phyloP scores from a whole-genome alignment of 139 green algal species.

The Coelastrella sp. region DNA sequence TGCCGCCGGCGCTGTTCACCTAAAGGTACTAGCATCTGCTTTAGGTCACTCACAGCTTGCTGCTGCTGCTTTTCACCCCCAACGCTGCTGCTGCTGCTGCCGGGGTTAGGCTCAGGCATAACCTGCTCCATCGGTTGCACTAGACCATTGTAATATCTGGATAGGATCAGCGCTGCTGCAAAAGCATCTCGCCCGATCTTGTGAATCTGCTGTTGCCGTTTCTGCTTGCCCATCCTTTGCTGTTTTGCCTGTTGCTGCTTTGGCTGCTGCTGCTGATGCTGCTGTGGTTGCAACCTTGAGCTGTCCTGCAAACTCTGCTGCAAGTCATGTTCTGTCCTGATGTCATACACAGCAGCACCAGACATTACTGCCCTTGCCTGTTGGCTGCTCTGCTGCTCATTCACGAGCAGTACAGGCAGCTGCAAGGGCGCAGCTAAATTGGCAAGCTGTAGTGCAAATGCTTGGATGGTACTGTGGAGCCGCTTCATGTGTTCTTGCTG shows the following conservation, averaged over 20 bases:
- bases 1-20: background rate
- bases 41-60: conserved; percentile 13
- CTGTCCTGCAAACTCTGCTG: background rate
- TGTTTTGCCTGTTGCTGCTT: conserved; percentile 11
- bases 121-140: background rate
- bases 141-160: conserved; percentile 34
- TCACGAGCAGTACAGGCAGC: conserved; percentile 35
- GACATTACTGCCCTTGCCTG: conserved; percentile 37
- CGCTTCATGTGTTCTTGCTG: too few species aligned
- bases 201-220: background rate
- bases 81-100: background rate
- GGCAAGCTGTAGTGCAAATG: conserved; percentile 23
- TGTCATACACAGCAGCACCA: conserved; percentile 27
- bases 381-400: conserved; percentile 38
- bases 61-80: background rate
- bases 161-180: conserved; percentile 39
- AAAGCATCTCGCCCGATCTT: conserved; percentile 8
- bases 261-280: background rate
- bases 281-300: background rate
- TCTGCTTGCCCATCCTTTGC: background rate
- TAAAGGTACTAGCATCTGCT: background rate
- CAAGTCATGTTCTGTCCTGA: background rate
- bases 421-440: conserved; percentile 11
- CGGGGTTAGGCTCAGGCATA: background rate
- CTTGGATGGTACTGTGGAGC: background rate